Evolutionary conservation across 805 yeast genomes (phyloP).

Genomic region (Ascoidea asiatica): DNA sequence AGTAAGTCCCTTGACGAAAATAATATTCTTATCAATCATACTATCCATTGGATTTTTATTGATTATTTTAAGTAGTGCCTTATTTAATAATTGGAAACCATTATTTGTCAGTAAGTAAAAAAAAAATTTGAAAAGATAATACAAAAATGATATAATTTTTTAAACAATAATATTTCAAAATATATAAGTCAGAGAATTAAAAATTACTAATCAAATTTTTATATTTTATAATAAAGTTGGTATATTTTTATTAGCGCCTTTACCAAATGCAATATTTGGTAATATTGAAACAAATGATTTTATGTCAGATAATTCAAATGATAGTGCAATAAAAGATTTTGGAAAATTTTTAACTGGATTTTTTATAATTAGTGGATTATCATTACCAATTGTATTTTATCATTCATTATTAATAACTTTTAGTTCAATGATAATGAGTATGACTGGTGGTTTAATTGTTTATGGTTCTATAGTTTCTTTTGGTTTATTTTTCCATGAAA

Average conservation of each 20-base stretch:
- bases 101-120: conserved; percentile 42
- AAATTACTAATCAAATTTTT: too few species aligned
- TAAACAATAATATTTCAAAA: too few species aligned
- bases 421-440: conserved; percentile 63
- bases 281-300: conserved; percentile 40
- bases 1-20: not conserved
- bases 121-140: too few species aligned
- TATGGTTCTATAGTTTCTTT: conserved; percentile 77
- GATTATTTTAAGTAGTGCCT: conserved; percentile 77
- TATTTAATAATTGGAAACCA: conserved; percentile 88
- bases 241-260: conserved; percentile 44
- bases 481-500: conserved; percentile 55
- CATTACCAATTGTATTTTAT: conserved; percentile 61
- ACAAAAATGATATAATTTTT: too few species aligned
- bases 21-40: not conserved
- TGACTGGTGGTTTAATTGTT: conserved; percentile 72
- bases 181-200: too few species aligned
- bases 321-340: conserved; percentile 46
- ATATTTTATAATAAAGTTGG: too few species aligned
- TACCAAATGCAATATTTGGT: conserved; percentile 52
- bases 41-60: conserved; percentile 82
- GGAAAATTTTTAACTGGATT: conserved; percentile 74
- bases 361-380: conserved; percentile 61
- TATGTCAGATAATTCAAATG: conserved; percentile 37
- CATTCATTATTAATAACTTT: conserved; percentile 63